A percentile compares a stretch with the other conserved stretches of the same genome.
These are phyloP conservation scores for Brassica balearica DNA, from an alignment of 441 rosid species.

Conservation along the genomic window DNA sequence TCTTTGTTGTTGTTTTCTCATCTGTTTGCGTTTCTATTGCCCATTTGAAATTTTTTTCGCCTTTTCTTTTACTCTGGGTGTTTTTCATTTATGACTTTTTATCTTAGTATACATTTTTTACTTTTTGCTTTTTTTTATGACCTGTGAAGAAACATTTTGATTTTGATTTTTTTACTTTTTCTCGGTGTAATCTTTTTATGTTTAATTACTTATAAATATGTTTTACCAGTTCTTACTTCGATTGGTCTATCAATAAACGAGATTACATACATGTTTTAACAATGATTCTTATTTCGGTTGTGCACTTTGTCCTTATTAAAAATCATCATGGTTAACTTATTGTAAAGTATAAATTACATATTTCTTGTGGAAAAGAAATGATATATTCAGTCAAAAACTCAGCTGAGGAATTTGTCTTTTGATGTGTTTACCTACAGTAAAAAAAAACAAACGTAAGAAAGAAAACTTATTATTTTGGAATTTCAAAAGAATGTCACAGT, in stretches of 20 bases:
- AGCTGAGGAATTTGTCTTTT: neutral
- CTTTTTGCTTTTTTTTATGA: no score
- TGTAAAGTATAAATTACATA: no score
- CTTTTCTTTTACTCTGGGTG: neutral
- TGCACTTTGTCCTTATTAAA: neutral
- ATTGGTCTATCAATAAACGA: neutral
- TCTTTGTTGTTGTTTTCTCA: neutral
- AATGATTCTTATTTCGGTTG: neutral
- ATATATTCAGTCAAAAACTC: neutral
- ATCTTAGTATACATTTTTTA: no score
- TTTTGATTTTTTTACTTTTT: no score
- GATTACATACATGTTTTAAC: no score
- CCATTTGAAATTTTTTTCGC: no score
- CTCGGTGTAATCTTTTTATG: no score
- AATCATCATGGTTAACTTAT: neutral
- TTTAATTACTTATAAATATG: neutral
- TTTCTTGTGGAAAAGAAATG: neutral
- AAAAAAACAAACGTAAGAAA: neutral
- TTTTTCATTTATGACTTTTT: neutral
- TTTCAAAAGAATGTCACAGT: neutral
- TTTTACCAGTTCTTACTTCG: neutral
- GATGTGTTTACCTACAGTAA: neutral
- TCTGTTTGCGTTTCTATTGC: conserved; percentile 5
- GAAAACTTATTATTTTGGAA: neutral
- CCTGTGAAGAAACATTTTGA: no score